Evolutionary conservation across 2,329 filamentous ascomycete genomes (phyloP), one percentile per base, ranked within the genome.

Genomic region (Aspergillus clavatus): DNA sequence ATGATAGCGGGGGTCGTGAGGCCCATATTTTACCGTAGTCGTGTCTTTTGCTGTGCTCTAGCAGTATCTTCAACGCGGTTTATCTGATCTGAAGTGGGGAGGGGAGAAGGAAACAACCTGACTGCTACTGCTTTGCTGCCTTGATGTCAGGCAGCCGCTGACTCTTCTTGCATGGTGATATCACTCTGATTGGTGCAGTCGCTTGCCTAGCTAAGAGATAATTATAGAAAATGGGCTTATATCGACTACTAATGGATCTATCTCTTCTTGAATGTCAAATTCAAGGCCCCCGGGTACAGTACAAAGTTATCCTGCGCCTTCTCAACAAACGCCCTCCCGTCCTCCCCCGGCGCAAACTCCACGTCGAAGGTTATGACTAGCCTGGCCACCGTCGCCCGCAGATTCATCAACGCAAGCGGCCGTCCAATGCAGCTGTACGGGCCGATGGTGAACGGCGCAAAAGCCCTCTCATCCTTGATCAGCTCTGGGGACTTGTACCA

Each of bases 231-330:
- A n/a, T n/a, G n/a, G n/a, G n/a, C n/a, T n/a, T n/a, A n/a, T n/a
- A n/a, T n/a, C n/a, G n/a, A n/a, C n/a, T n/a, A n/a, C n/a, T n/a
- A n/a, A n/a, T n/a, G n/a, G n/a, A n/a, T n/a, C n/a, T 10, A 21
- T 12, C 18, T 10, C 7, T 16, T 26, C 19, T 18, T 51, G 26
- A 58, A 55, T 1, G 47, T 45, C 40, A 58, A n/a, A 14, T 48
- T 33, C 45, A 58, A 29, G 14, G 48, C 42, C 2, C 51, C 55
- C 28, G 43, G 41, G 12, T 49, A 47, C 41, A 67, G 46, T 8
- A 66, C 64, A 45, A 71, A 71, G 26, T 65, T 62, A 48, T 72
- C 68, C 46, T 54, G 58, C 5, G 60, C 63, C 39, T 65, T 51
- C 7, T 51, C 52, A 45, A 65, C 44, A 26, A 70, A 56, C 35